Base-by-base conservation (phyloP, 2,329 filamentous ascomycete genomes). In the Epichloe baconii region DNA sequence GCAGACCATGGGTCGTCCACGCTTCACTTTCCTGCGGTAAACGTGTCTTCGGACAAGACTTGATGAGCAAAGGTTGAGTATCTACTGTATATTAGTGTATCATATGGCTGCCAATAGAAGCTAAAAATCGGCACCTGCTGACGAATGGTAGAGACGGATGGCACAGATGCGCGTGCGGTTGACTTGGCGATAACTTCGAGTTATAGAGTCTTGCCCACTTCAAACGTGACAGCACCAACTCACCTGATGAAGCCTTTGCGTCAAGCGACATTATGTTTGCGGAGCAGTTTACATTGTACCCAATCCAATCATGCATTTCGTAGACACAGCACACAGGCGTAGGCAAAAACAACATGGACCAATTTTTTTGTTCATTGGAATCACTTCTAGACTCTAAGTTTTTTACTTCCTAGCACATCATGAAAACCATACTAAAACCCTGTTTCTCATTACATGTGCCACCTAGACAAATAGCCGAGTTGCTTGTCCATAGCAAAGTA, bases 331-430 rank as follows among this genome's bases (percentile, higher is more conserved):
- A 17, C 19, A 47, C n/a, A 21, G 15, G 42, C 19, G n/a, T 4
- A 19, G 19, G 11, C 34, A 34, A n/a, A 26, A 47, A 19, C 31
- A 19, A 21, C n/a, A 31, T 49, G 34, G 41, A 46, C 42, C 47
- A 41, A 37, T 47, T 48, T 44, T 46, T 51, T 53, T 53, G 8
- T 47, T 45, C 19, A 41, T 42, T 46, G 53, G 59, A 66, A 66
- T 68, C 66, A 68, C 64, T 68, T 69, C 67, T 68, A 66, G 69
- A 71, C 68, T 74, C 71, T 74, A 73, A 40, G 67, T 68, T 69
- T 66, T 26, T 59, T 68, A 65, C 64, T 67, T 51, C 48, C 46
- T 68, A 65, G 66, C 69, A 74, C 70, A 71, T 66, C 60, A 66
- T 49, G 47, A 53, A 50, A 51, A 49, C 26, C 38, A 15, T 45